These are phyloP conservation scores for Candida neerlandica DNA, from an alignment of 1,139 yeast genomes.

Conservation along the genomic window DNA sequence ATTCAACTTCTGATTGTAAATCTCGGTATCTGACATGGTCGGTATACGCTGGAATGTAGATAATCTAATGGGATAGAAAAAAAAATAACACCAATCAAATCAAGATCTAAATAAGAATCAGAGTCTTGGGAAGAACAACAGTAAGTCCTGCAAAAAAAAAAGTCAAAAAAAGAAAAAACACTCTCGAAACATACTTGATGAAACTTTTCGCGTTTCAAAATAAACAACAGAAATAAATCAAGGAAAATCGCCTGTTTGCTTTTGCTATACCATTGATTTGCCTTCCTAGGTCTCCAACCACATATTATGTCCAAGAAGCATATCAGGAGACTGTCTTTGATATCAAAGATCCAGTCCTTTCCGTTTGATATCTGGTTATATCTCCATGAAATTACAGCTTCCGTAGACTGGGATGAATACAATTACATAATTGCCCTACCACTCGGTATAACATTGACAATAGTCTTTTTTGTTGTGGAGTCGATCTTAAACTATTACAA, in stretches of 20 bases:
- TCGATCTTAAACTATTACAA: conserved; percentile 17
- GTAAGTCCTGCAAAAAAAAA: not conserved
- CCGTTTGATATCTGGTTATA: conserved; percentile 60
- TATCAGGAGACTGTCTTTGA: conserved; percentile 34
- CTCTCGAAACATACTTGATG: not conserved
- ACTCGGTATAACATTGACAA: conserved; percentile 13
- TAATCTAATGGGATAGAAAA: not conserved
- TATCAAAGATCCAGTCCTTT: conserved; percentile 45
- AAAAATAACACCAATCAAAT: not conserved
- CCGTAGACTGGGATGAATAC: conserved; percentile 69
- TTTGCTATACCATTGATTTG: not conserved
- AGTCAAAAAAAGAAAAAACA: not conserved
- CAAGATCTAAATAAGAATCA: not conserved
- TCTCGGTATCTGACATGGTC: conserved; percentile 2
- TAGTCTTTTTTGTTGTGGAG: conserved; percentile 5
- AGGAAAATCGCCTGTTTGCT: not conserved
- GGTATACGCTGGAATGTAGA: not conserved
- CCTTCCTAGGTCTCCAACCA: not conserved
- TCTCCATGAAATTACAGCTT: conserved; percentile 53
- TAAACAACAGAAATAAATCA: conserved; percentile 1
- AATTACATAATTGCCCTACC: conserved; percentile 17
- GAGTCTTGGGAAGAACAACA: not conserved
- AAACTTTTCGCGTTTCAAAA: conserved; percentile 7
- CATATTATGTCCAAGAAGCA: conserved; percentile 17
- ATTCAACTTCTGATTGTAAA: not conserved